These are phyloP conservation scores for Daedaleopsis nitida DNA, from an alignment of 768 basidiomycete species.

Conservation along the genomic window DNA sequence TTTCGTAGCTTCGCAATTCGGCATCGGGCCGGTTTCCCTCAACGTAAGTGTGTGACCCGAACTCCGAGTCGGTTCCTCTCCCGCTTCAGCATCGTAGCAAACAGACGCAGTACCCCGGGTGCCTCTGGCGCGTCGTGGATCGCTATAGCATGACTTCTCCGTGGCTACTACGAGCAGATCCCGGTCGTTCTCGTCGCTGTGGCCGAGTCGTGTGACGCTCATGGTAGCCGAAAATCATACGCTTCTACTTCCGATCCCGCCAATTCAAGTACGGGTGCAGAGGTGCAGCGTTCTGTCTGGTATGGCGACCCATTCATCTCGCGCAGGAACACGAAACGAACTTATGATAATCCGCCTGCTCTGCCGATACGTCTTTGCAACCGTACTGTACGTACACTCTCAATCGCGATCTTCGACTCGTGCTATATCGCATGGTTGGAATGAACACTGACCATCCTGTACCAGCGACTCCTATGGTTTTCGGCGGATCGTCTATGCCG, in stretches of 20 bases:
- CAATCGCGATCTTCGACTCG: background rate
- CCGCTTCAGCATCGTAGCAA: background rate
- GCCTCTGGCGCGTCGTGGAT: background rate
- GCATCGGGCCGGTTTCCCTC: slow-evolving; percentile 12
- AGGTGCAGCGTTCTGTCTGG: background rate
- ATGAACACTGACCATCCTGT: background rate
- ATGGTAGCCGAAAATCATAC: background rate
- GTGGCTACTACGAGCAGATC: background rate
- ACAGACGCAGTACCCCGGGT: background rate
- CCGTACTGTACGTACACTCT: background rate
- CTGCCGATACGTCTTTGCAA: background rate
- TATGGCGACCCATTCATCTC: background rate
- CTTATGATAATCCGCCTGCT: background rate
- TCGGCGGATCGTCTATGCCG: background rate
- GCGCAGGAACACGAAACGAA: too few species aligned
- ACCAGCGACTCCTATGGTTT: background rate
- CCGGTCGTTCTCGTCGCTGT: background rate
- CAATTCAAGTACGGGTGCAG: background rate
- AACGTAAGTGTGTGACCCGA: background rate
- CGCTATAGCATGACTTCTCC: background rate
- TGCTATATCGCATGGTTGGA: background rate
- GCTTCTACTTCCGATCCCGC: background rate
- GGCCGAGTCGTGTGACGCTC: slow-evolving; percentile 3
- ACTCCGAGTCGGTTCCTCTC: background rate
- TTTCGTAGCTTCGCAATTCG: slow-evolving; percentile 3